Conservation (phyloP, 164 flowering plant genomes). For the Chloranthus sessilifolius region DNA sequence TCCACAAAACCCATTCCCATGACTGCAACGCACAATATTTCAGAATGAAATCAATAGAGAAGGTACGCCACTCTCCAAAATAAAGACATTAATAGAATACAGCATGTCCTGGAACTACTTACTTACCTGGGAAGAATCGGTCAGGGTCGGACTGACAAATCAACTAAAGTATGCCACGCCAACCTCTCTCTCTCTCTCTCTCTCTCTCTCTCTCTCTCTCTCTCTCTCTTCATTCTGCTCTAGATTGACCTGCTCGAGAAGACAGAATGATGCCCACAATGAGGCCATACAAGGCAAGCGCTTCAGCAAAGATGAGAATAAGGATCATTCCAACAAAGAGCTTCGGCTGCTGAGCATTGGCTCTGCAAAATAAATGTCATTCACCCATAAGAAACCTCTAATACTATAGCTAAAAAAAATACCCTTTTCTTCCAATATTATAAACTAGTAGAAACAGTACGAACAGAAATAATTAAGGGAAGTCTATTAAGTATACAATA, state of each 20-base stretch:
- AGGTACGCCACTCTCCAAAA: slow-evolving; percentile 7
- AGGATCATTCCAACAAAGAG: slow-evolving; percentile 88
- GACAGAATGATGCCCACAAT: slow-evolving; percentile 87
- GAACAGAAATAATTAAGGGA: no score
- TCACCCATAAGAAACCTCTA: background rate
- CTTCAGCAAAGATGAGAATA: slow-evolving; percentile 87
- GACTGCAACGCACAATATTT: no score
- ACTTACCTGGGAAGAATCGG: slow-evolving; percentile 8
- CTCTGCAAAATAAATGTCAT: slow-evolving; percentile 37
- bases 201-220: background rate
- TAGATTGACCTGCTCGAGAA: slow-evolving; percentile 83
- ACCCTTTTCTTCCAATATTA: no score
- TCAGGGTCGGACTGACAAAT: slow-evolving; percentile 12
- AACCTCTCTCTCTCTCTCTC: background rate
- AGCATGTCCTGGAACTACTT: slow-evolving; percentile 9
- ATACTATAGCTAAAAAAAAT: no score
- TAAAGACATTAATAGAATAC: slow-evolving; percentile 12
- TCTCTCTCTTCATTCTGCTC: slow-evolving; percentile 52
- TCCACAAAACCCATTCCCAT: no score
- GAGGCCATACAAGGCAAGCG: slow-evolving; percentile 74
- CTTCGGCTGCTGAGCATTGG: slow-evolving; percentile 88
- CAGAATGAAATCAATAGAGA: no score
- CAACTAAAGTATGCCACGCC: slow-evolving; percentile 4
- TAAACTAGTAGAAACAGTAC: no score
- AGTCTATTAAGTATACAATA: no score